A percentile compares a stretch with the other conserved stretches of the same genome.
These are phyloP conservation scores for Botryotinia globosa DNA, from an alignment of 2,329 filamentous ascomycete species.

Conservation along the genomic window DNA sequence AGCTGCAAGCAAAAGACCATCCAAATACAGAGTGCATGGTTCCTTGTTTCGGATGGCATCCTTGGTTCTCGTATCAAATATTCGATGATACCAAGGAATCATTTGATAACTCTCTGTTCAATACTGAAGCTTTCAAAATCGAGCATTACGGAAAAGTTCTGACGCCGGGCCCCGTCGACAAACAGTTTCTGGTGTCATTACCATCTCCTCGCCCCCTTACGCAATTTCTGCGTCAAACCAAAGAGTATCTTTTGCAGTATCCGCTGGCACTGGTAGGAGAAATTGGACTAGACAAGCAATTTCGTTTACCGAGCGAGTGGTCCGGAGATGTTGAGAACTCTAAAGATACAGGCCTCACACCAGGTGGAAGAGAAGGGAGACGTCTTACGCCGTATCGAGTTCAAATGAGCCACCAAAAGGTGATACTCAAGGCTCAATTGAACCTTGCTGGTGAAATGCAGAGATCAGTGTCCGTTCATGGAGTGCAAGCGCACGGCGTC, in stretches of 20 bases:
- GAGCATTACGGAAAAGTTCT: constrained; percentile 68
- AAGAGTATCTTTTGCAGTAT: constrained; percentile 52
- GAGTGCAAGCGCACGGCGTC: constrained; percentile 54
- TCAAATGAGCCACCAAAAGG: constrained; percentile 64
- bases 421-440: constrained; percentile 66
- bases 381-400: constrained; percentile 67
- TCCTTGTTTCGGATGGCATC: constrained; percentile 83
- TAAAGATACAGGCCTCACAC: constrained; percentile 54
- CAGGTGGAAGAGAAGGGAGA: constrained; percentile 68
- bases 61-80: constrained; percentile 80
- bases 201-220: constrained; percentile 61
- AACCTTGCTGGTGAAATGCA: constrained; percentile 66
- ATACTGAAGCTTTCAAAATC: constrained; percentile 42
- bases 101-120: constrained; percentile 9
- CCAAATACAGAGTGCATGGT: constrained; percentile 47
- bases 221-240: constrained; percentile 55
- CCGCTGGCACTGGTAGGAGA: constrained; percentile 71
- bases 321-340: constrained; percentile 41
- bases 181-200: constrained; percentile 46
- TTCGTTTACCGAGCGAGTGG: constrained; percentile 66
- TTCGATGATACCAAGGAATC: constrained; percentile 54
- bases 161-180: constrained; percentile 50
- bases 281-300: constrained; percentile 73
- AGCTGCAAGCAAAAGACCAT: constrained; percentile 32
- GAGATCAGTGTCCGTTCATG: constrained; percentile 76